These are phyloP conservation scores for Parietaria judaica DNA, from an alignment of 306 rosid species.

Conservation along the genomic window DNA sequence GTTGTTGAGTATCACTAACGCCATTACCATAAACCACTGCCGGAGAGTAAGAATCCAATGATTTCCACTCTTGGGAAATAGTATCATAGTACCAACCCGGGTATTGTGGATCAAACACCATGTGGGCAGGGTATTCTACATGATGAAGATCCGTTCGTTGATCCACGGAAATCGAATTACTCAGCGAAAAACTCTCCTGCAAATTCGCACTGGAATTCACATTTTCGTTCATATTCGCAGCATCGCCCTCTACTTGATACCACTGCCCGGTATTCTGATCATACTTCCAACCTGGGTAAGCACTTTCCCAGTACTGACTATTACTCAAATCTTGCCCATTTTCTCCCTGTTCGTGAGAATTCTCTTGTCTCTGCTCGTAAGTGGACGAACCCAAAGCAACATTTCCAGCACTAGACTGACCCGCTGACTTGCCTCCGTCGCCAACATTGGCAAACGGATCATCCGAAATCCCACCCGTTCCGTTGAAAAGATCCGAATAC, in stretches of 20 bases:
- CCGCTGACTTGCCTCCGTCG: constrained; percentile 9
- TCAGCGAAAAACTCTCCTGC: constrained; percentile 15
- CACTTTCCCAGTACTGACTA: constrained; percentile 45
- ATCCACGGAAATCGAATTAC: constrained; percentile 24
- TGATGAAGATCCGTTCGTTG: constrained; percentile 31
- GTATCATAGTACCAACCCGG: constrained; percentile 74
- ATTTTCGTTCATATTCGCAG: constrained; percentile 15
- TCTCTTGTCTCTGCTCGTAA: constrained; percentile 30
- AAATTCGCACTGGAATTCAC: constrained; percentile 11
- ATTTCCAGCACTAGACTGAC: constrained; percentile 7
- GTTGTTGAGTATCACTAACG: constrained; percentile 28
- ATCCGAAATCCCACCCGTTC: constrained; percentile 34
- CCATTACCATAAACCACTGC: constrained; percentile 25
- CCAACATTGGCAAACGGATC: constrained; percentile 25
- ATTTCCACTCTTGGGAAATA: constrained; percentile 48
- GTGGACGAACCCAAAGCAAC: constrained; percentile 9
- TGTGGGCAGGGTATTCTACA: constrained; percentile 52
- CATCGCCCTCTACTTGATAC: constrained; percentile 47
- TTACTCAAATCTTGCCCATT: neutral
- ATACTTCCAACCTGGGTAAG: constrained; percentile 72
- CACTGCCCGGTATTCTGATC: constrained; percentile 52
- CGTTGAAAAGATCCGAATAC: constrained; percentile 45
- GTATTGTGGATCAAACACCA: constrained; percentile 64
- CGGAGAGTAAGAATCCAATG: constrained; percentile 41
- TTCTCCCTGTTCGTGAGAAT: constrained; percentile 15